These are phyloP conservation scores for Microcos paniculata DNA, from an alignment of 345 rosid genomes.

Conservation along the genomic window DNA sequence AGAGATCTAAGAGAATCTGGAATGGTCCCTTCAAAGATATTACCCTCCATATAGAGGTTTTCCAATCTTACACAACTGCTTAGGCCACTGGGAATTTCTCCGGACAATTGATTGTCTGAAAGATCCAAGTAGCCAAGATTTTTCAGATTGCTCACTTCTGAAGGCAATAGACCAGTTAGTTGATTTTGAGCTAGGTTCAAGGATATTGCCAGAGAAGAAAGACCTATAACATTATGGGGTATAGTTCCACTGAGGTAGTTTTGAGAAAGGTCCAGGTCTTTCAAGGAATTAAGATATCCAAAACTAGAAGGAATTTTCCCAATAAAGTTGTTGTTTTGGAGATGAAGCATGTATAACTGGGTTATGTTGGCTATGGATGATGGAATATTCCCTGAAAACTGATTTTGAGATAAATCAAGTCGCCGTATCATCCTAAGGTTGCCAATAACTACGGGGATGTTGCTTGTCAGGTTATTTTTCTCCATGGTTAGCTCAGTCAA, in stretches of 20 bases:
- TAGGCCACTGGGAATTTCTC: constrained; percentile 24
- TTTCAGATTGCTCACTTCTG: constrained; percentile 14
- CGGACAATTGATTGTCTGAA: constrained; percentile 22
- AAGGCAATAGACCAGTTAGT: constrained; percentile 13
- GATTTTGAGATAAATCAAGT: background rate
- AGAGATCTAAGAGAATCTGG: constrained; percentile 18
- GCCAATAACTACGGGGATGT: constrained; percentile 8
- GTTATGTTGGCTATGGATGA: constrained; percentile 18
- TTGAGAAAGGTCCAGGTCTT: constrained; percentile 6
- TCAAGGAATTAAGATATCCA: constrained; percentile 10
- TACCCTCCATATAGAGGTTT: constrained; percentile 4
- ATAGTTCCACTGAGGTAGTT: constrained; percentile 28
- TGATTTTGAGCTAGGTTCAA: constrained; percentile 24
- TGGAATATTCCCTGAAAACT: constrained; percentile 19
- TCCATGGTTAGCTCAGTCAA: background rate
- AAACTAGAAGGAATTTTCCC: constrained; percentile 29
- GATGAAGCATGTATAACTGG: background rate
- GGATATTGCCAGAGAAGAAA: constrained; percentile 18
- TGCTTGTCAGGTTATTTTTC: constrained; percentile 6
- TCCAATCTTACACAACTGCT: constrained; percentile 9
- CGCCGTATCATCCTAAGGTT: background rate
- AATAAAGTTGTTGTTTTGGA: constrained; percentile 8
- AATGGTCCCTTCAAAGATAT: constrained; percentile 22
- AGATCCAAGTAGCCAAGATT: constrained; percentile 15
- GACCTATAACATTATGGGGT: constrained; percentile 13